Evolutionary conservation across 257 asterid species (phyloP).

Genomic region (Gynochthodes officinalis): DNA sequence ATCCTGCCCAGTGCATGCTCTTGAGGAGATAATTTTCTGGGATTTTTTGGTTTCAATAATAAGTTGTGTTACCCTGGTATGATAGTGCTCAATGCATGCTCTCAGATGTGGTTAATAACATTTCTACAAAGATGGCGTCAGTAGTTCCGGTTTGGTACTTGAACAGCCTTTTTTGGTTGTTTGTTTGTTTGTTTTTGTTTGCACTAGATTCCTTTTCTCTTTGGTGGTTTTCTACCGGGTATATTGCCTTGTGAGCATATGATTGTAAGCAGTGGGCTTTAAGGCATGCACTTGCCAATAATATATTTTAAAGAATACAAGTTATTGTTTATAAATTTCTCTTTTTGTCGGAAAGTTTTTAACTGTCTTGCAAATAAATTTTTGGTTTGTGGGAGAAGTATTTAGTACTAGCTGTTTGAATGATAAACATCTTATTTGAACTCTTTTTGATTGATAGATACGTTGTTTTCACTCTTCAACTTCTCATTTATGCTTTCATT

Average conservation of each 20-base stretch:
- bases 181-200: background rate
- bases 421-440: background rate
- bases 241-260: background rate
- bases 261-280: no score
- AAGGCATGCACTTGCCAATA: background rate
- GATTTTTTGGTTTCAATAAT: background rate
- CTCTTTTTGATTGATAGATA: no score
- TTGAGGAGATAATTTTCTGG: no score
- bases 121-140: conserved; percentile 1
- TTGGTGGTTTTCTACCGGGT: background rate
- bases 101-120: background rate
- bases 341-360: background rate
- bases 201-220: background rate
- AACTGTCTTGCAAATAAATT: background rate
- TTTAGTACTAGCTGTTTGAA: background rate
- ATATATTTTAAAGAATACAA: background rate
- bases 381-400: background rate
- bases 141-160: conserved; percentile 1
- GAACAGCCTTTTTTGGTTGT: background rate
- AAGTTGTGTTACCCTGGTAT: background rate
- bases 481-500: conserved; percentile 29
- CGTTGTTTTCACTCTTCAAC: no score
- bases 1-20: no score
- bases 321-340: background rate
- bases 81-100: no score